phyloP scores from a whole-genome alignment of 2,329 filamentous ascomycete genomes.

The Ophiocordyceps camponoti-floridani region DNA sequence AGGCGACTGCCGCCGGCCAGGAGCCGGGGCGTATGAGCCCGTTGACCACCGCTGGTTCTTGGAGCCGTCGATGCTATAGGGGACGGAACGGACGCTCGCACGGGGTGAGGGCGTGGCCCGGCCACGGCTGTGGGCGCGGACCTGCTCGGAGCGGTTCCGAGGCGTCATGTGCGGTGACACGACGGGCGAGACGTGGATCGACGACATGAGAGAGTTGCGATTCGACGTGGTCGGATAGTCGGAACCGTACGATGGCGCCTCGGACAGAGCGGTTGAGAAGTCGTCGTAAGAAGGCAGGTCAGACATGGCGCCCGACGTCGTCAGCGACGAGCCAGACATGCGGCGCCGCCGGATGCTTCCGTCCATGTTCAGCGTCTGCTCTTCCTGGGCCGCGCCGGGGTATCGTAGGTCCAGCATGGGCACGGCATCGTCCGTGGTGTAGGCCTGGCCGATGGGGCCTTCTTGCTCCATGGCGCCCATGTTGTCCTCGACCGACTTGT shows the following conservation, averaged over 20 bases:
- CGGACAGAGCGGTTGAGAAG: conserved; percentile 46
- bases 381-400: conserved; percentile 22
- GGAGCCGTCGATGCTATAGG: conserved; percentile 49
- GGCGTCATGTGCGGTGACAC: conserved; percentile 50
- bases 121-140: conserved; percentile 47
- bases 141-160: conserved; percentile 41
- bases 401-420: conserved; percentile 44
- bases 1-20: conserved; percentile 36
- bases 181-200: conserved; percentile 54
- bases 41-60: conserved; percentile 65
- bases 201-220: conserved; percentile 51
- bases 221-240: conserved; percentile 51
- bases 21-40: conserved; percentile 45
- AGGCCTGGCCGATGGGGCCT: conserved; percentile 42
- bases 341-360: conserved; percentile 37
- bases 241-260: conserved; percentile 47
- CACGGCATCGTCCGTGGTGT: conserved; percentile 43
- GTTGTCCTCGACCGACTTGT: conserved; percentile 38
- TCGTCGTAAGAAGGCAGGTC: conserved; percentile 58
- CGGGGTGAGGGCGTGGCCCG: conserved; percentile 56
- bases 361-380: no score
- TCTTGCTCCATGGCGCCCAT: conserved; percentile 38
- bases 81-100: conserved; percentile 47
- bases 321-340: conserved; percentile 58
- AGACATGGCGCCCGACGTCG: conserved; percentile 43